Conservation (phyloP, 805 yeast species). For the Maudiozyma saulgeensis region DNA sequence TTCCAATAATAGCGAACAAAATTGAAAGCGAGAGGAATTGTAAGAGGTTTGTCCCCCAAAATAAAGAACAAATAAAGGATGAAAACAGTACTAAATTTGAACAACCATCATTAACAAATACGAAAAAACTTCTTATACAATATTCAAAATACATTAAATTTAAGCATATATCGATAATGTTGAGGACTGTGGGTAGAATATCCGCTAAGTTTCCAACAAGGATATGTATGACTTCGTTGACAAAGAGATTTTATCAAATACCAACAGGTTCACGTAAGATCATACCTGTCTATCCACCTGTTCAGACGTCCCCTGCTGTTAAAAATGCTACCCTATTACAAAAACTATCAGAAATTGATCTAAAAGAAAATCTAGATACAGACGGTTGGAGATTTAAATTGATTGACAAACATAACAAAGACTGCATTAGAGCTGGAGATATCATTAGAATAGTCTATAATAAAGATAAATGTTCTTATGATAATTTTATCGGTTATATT, state of each 20-base stretch:
- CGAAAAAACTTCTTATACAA: too few species aligned
- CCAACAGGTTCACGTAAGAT: slow-evolving; percentile 13
- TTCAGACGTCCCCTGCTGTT: slow-evolving; percentile 5
- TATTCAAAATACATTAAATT: too few species aligned
- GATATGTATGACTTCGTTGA: not conserved
- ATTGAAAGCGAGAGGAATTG: too few species aligned
- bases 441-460: slow-evolving; percentile 64
- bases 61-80: too few species aligned
- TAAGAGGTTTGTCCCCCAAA: too few species aligned
- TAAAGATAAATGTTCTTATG: slow-evolving; percentile 43
- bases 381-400: slow-evolving; percentile 55
- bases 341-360: slow-evolving; percentile 29
- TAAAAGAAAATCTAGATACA: slow-evolving; percentile 57
- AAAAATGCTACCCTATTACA: slow-evolving; percentile 4
- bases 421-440: slow-evolving; percentile 69
- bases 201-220: not conserved
- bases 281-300: slow-evolving; percentile 27
- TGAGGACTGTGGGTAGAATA: not conserved
- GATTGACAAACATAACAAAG: slow-evolving; percentile 37
- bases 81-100: too few species aligned
- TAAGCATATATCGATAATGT: not conserved
- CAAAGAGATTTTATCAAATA: slow-evolving; percentile 11
- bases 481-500: slow-evolving; percentile 68
- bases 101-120: too few species aligned
- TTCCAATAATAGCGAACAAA: too few species aligned